Base-by-base conservation (phyloP, 192 early-diverging fungal genomes). In the Jimgerdemannia lactiflua region DNA sequence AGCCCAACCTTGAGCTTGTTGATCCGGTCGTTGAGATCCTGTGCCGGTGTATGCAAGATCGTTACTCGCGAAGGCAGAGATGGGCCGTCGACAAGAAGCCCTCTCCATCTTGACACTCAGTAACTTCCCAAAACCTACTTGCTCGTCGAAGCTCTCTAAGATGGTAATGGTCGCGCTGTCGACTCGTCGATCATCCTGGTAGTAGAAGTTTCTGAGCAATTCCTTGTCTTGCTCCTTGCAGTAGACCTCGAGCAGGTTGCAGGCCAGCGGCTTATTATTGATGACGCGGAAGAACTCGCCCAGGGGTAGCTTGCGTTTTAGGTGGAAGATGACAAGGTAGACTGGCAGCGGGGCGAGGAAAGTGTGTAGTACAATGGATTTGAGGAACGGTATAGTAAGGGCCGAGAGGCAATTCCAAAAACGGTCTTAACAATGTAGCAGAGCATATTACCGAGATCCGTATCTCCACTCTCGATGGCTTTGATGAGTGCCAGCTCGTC, bases 391-490 rank as follows among this genome's bases (percentile, higher is more conserved):
- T 39, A 64, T 39, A 78, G 49, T 29, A 65, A 41, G n/a, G 44
- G 18, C 39, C 42, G 43, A 73, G 18, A 3, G 20, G 66, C 29
- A 70, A 70, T 4, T 41, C 9, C 40, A n/a, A 42, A 9, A 64
- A 59, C 17, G 43, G 11, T n/a, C 4, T 49, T 9, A 7, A 44
- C 14, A 43, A 18, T 18, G 43, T n/a, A 49, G 66, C 8, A 20
- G 18, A 29, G 29, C 20, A 44, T 7, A 29, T 71, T 77, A 94
- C 92, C 90, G 18, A 99, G 88, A 83, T 99, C 97, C 7, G 95
- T 94, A 70, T 99, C 96, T 1, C 97, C 95, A 78, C 96, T 98
- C 69, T 94, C 94, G 42, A 99, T 93, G 0, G 97, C 97, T 65
- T 96, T 96, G 9, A 87, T 82, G 75, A 99, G 85, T 0, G 98